Percentiles rank a stretch among this genome's conserved stretches.
Conservation (phyloP, 2,329 filamentous ascomycete species). For the Ascochyta lentis region DNA sequence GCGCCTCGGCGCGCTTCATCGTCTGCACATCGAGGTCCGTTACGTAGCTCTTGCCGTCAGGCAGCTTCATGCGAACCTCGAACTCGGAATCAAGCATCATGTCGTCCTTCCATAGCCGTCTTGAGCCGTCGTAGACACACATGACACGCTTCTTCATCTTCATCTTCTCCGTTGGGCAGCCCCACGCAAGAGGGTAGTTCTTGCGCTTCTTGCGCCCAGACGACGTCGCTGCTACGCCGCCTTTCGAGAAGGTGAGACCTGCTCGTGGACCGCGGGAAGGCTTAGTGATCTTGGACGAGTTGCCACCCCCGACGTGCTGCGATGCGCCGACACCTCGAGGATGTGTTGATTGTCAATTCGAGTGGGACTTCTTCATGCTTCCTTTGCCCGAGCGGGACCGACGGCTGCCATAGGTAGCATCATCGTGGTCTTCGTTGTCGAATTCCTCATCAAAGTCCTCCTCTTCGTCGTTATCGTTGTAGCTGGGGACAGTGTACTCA, state of each 20-base stretch:
- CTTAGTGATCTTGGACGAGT: slow-evolving; percentile 49
- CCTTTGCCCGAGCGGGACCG: slow-evolving; percentile 57
- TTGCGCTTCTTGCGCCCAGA: slow-evolving; percentile 85
- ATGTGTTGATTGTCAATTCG: slow-evolving; percentile 59
- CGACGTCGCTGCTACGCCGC: slow-evolving; percentile 66
- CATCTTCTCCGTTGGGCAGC: slow-evolving; percentile 90
- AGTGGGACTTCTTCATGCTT: slow-evolving; percentile 58
- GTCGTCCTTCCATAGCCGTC: slow-evolving; percentile 94
- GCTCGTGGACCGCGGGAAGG: slow-evolving; percentile 49
- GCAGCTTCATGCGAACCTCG: slow-evolving; percentile 84
- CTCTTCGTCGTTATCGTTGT: slow-evolving; percentile 65
- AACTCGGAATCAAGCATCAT: slow-evolving; percentile 98
- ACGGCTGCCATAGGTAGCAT: slow-evolving; percentile 61
- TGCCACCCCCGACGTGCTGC: slow-evolving; percentile 46
- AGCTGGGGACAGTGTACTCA: slow-evolving; percentile 52
- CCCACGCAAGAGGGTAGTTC: slow-evolving; percentile 94
- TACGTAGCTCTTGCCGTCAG: slow-evolving; percentile 74
- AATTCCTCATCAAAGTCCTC: slow-evolving; percentile 66
- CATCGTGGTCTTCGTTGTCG: slow-evolving; percentile 59
- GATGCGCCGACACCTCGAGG: slow-evolving; percentile 55
- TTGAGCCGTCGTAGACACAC: slow-evolving; percentile 86
- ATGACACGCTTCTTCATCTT: slow-evolving; percentile 98
- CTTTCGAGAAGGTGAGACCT: slow-evolving; percentile 79
- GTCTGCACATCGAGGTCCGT: slow-evolving; percentile 95
- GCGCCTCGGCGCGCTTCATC: slow-evolving; percentile 82